Conservation (phyloP, 352 stramenopile species). For the Phytopythium chamaehyphon region DNA sequence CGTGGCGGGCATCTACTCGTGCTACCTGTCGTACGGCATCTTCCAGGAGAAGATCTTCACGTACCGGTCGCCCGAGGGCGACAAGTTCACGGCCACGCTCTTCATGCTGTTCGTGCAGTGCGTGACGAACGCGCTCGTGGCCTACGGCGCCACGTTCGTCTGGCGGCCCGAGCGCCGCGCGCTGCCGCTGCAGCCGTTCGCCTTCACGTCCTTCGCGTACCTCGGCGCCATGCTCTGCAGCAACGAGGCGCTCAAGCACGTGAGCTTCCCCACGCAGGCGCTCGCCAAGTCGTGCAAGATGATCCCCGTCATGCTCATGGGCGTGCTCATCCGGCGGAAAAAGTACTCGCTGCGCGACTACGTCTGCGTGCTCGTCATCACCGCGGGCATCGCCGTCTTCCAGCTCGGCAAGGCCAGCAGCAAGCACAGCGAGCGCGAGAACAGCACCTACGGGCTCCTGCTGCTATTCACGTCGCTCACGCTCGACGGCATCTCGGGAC, state of each 20-base stretch:
- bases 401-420: conserved; percentile 79
- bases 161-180: conserved; percentile 67
- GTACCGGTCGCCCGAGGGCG: conserved; percentile 73
- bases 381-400: conserved; percentile 87
- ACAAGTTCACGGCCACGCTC: conserved; percentile 89
- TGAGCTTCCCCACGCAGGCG: conserved; percentile 97
- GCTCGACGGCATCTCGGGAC: conserved; percentile 94
- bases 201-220: conserved; percentile 87
- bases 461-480: conserved; percentile 92
- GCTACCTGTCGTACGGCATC: conserved; percentile 91
- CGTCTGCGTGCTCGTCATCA: conserved; percentile 90
- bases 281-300: conserved; percentile 99
- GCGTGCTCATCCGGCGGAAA: conserved; percentile 89
- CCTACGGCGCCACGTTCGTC: conserved; percentile 79
- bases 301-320: conserved; percentile 96
- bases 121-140: conserved; percentile 85
- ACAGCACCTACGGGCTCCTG: conserved; percentile 86
- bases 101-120: conserved; percentile 94
- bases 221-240: conserved; percentile 90
- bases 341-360: conserved; percentile 89
- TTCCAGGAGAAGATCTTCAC: conserved; percentile 94
- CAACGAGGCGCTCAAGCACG: conserved; percentile 91
- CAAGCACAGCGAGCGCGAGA: conserved; percentile 79
- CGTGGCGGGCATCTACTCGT: conserved; percentile 89
- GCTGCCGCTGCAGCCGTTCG: conserved; percentile 80